A percentile compares a stretch with the other conserved stretches of the same genome.
Evolutionary conservation across 148 eudicot species (phyloP).

Genomic region (Nepenthes gracilis): DNA sequence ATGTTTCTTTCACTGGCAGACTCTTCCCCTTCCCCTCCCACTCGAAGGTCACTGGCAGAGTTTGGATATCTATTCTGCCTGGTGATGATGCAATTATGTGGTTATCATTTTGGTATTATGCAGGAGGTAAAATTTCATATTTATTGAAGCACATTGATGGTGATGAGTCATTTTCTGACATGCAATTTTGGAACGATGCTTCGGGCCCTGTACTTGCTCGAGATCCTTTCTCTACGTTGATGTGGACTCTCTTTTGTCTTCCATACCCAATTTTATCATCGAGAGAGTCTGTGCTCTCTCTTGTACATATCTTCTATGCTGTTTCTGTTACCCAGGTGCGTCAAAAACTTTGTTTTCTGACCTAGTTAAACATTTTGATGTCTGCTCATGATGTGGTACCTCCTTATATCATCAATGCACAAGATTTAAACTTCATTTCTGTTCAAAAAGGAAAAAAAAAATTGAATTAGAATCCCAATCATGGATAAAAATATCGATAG

Average conservation of each 20-base stretch:
- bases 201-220: conserved; percentile 63
- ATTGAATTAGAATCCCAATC: too few species aligned
- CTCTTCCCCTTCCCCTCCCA: too few species aligned
- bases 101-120: conserved; percentile 6
- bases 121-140: conserved; percentile 41
- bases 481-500: too few species aligned
- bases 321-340: conserved; percentile 63
- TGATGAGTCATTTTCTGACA: conserved; percentile 44
- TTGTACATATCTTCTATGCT: conserved; percentile 71
- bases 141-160: conserved; percentile 48
- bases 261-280: conserved; percentile 59
- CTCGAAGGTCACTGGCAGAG: too few species aligned
- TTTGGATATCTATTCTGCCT: too few species aligned
- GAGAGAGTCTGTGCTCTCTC: conserved; percentile 55
- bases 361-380: neutral
- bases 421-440: too few species aligned
- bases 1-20: too few species aligned
- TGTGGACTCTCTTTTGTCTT: conserved; percentile 89
- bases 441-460: too few species aligned
- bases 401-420: too few species aligned
- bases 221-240: conserved; percentile 87
- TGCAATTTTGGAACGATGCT: conserved; percentile 71
- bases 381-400: neutral
- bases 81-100: too few species aligned
- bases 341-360: neutral